Base-by-base conservation (phyloP, 306 rosid genomes). In the Canavalia ensiformis region DNA sequence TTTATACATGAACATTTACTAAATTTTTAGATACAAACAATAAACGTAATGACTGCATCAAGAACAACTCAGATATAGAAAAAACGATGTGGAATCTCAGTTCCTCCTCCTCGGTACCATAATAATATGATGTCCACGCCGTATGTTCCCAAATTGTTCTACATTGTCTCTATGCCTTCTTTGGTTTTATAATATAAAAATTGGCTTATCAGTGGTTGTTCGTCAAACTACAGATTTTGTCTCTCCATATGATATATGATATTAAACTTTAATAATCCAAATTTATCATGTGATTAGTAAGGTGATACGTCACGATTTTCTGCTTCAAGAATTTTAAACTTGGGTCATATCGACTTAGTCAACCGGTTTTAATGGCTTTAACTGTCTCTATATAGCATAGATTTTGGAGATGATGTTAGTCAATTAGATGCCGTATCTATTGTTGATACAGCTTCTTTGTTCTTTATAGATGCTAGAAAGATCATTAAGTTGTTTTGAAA, bases 191-290 rank as follows among this genome's bases (percentile, higher is more conserved):
- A 51, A 52, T 75, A 82, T 77, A 79, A 60, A 80, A 83, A 6
- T 28, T 6, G 52, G 74, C 77, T 52, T 54, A 69, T 54, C 79
- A 69, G 66, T 74, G 68, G 86, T 88, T 84, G 88, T 80, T 90
- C 83, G 81, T 84, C 92, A 78, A 84, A 88, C 91, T 72, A 9
- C 83, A 84, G 89, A 87, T 80, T 87, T 82, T 87, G 91, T 90
- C 91, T 74, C 88, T 68, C 81, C 64, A 44, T 47, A 12, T 69
- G 28, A 8, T 3, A 39, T 67, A 41, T 41, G 69, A 81, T 82
- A 74, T 73, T 70, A 49, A 49, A 18, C 50, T 46, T 72, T 30
- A n/a, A 62, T 39, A 33, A 68, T 47, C 59, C 82, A 69, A 49
- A 60, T 77, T 69, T 81, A 88, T 81, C 82, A 77, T 74, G 82